phyloP scores from a whole-genome alignment of 805 yeast genomes.

The Isabelozyma pseudorhagii region DNA sequence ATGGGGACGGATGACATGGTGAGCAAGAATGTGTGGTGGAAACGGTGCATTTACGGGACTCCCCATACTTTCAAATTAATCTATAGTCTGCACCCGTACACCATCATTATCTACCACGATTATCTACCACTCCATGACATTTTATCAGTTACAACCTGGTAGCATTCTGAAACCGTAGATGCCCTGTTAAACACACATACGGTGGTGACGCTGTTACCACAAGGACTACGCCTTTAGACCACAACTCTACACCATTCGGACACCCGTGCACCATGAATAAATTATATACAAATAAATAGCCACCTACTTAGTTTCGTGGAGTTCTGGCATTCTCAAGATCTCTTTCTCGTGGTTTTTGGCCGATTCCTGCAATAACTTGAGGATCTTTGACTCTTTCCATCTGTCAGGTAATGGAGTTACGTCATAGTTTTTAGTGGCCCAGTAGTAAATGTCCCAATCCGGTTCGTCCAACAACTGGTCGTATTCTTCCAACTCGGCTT shows the following conservation, averaged over 20 bases:
- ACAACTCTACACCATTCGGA: too few species aligned
- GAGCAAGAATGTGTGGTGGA: background rate
- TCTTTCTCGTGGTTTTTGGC: conserved; percentile 70
- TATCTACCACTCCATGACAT: too few species aligned
- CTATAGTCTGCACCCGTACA: background rate
- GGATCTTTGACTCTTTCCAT: conserved; percentile 70
- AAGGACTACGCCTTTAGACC: too few species aligned
- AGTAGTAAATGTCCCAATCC: conserved; percentile 99
- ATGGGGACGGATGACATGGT: background rate
- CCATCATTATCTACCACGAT: background rate
- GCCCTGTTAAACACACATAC: too few species aligned
- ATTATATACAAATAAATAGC: background rate
- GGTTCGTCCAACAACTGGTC: conserved; percentile 83
- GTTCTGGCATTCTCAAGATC: conserved; percentile 81
- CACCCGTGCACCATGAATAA: background rate
- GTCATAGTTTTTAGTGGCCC: conserved; percentile 86
- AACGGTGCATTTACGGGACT: too few species aligned
- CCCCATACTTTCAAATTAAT: too few species aligned
- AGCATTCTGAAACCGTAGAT: too few species aligned
- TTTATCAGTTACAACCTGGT: too few species aligned
- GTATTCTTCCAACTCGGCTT: conserved; percentile 76
- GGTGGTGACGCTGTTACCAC: too few species aligned
- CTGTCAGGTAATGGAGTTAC: conserved; percentile 84
- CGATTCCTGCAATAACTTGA: conserved; percentile 64
- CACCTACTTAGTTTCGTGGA: conserved; percentile 8